Evolutionary conservation across 495 filamentous ascomycete genomes (phyloP), one percentile per base, ranked within the genome.

Genomic region (Cercophora scortea): DNA sequence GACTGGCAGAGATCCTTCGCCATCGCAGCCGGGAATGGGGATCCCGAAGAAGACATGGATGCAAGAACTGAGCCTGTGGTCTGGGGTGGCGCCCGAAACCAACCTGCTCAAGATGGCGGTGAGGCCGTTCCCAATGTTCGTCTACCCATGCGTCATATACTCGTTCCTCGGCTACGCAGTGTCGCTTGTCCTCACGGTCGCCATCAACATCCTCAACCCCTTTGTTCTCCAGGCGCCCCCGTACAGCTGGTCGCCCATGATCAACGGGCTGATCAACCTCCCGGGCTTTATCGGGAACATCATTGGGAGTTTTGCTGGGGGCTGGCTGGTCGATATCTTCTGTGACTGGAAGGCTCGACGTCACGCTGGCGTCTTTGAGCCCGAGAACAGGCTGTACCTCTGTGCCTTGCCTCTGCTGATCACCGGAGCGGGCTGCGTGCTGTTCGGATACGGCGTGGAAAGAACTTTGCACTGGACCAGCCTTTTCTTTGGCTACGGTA

Each of bases 121-220:
- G 12, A 64, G 68, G n/a, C 70, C 70, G 4, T 54, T 73, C 40
- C 66, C 69, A 42, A 59, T 71, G 61, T 71, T 65, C 44, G 58
- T 56, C 3, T 75, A 71, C 58, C 72, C 71, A 8, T 65, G 63
- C 49, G 69, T 73, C 49, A 54, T 71, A 47, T 73, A 69, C 47
- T 58, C 70, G 13, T 71, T 68, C 39, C 64, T 73, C 9, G 67
- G 65, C 32, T 71, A 73, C 52, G 70, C 77, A 6, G 61, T 70
- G 3, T 67, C 65, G 17, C 64, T 73, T n/a, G 82, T 79, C 40
- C 76, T 77, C 55, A 74, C 68, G 16, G 79, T 84, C 58, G 68
- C 85, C 53, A 79, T 81, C 16, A 66, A 85, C 56, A 85, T 86
- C 57, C 69, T 87, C 19, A 86, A 83, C 25, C 76, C 85, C 17